Percentiles rank a stretch among this genome's conserved stretches.
phyloP scores from a whole-genome alignment of 768 basidiomycete genomes.

The Tephrocybe sp. region DNA sequence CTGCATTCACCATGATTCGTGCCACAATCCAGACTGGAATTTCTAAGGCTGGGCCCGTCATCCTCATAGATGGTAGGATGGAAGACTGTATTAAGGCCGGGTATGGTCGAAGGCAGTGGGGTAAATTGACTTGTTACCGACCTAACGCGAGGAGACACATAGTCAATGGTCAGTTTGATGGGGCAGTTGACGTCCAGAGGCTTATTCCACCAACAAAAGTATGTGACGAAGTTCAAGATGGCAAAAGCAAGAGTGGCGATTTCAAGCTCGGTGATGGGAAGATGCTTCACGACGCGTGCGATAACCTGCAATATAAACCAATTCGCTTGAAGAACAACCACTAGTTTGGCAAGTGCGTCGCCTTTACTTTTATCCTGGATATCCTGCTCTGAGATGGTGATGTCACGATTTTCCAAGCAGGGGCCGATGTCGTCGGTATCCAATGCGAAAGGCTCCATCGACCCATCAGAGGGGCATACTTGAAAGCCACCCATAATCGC shows the following conservation, averaged over 20 bases:
- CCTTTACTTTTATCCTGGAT: constrained; percentile 28
- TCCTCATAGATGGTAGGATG: too few relatives aligned
- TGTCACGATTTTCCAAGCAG: background rate
- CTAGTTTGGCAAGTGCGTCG: constrained; percentile 9
- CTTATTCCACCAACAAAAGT: constrained; percentile 36
- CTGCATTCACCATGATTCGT: too few relatives aligned
- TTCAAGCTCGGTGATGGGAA: constrained; percentile 29
- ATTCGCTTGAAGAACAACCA: constrained; percentile 23
- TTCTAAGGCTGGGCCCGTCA: too few relatives aligned
- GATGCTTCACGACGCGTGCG: constrained; percentile 19
- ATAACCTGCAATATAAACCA: constrained; percentile 31
- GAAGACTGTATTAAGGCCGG: too few relatives aligned
- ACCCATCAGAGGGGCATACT: background rate
- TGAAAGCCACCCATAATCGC: constrained; percentile 28
- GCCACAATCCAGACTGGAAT: too few relatives aligned
- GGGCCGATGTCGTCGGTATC: constrained; percentile 4
- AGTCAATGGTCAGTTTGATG: constrained; percentile 1
- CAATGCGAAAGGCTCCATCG: background rate
- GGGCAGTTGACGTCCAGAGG: constrained; percentile 26
- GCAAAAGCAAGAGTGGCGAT: constrained; percentile 28
- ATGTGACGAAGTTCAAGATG: constrained; percentile 24
- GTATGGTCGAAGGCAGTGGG: too few relatives aligned
- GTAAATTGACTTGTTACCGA: too few relatives aligned
- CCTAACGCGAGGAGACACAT: too few relatives aligned
- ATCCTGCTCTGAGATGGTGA: constrained; percentile 14